These are phyloP conservation scores for Priceomyces haplophilus DNA, from an alignment of 805 yeast species.

Conservation along the genomic window DNA sequence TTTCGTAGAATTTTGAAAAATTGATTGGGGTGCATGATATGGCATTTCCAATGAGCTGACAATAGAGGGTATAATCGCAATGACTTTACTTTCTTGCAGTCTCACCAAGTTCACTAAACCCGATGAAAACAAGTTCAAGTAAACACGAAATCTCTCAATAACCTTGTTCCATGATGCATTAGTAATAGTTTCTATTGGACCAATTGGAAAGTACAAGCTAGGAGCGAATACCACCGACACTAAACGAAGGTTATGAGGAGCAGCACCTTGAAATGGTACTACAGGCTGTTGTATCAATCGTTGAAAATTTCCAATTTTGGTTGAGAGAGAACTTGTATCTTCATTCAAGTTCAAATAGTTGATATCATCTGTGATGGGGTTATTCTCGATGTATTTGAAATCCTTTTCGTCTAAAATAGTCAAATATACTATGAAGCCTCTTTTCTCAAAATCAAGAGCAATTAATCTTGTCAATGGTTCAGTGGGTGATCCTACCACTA, in stretches of 20 bases:
- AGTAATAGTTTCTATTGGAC: slow-evolving; percentile 60
- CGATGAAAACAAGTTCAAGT: slow-evolving; percentile 49
- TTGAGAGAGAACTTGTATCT: slow-evolving; percentile 37
- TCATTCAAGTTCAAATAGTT: slow-evolving; percentile 59
- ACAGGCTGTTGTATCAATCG: slow-evolving; percentile 51
- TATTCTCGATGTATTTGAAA: slow-evolving; percentile 44
- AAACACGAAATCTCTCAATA: slow-evolving; percentile 44
- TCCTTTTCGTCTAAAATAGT: slow-evolving; percentile 67
- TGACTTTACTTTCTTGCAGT: slow-evolving; percentile 45
- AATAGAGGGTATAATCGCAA: slow-evolving; percentile 55
- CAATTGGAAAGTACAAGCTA: slow-evolving; percentile 62
- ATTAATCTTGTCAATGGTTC: slow-evolving; percentile 69
- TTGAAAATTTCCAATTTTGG: slow-evolving; percentile 49
- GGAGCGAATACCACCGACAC: slow-evolving; percentile 72
- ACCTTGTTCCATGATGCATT: slow-evolving; percentile 51
- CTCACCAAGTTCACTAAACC: slow-evolving; percentile 57
- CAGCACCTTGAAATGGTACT: slow-evolving; percentile 56
- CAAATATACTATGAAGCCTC: slow-evolving; percentile 80
- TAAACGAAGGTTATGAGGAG: slow-evolving; percentile 53
- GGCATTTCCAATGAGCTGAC: slow-evolving; percentile 54
- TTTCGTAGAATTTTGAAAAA: slow-evolving; percentile 47
- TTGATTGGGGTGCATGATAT: slow-evolving; percentile 61
- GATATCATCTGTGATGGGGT: slow-evolving; percentile 65
- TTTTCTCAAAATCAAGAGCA: slow-evolving; percentile 68
- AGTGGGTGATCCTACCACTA: slow-evolving; percentile 72